Base-by-base conservation (phyloP, 768 basidiomycete species). In the Pleurotus sapidus region DNA sequence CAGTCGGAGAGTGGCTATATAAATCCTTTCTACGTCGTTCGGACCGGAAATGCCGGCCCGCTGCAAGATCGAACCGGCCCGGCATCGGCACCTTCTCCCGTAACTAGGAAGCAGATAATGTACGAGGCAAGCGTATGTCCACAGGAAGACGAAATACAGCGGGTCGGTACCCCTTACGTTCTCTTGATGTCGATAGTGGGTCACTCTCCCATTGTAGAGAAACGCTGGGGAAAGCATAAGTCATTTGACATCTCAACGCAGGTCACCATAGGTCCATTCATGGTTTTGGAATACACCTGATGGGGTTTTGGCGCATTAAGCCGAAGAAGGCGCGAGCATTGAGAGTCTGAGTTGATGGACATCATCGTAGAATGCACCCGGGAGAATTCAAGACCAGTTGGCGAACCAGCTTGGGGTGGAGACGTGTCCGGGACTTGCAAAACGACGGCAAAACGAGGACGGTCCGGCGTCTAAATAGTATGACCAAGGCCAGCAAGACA, bases 41-140 rank as follows among this genome's bases (percentile, higher is more conserved):
- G 63, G 61, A 55, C 65, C 67, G 69, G 64, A 30, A 55, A 8
- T n/a, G 3, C 57, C 67, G 69, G 69, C 56, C 67, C 67, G 68
- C 59, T 37, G 14, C 9, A 20, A 45, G 61, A 55, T 23, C 51
- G 51, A 61, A 61, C 57, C 69, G 69, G 69, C 55, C 69, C 69
- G 69, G 60, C 12, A 53, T 18, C 42, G 30, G 30, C 11, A 18
- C 59, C 49, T 57, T 59, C 45, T 49, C 27, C 59, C 55, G 57
- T 56, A 38, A 57, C 45, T 55, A 58, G 49, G 57, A 48, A 46
- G 18, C 45, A 46, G 8, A 18, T 25, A 30, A 49, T 49, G 48
- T 24, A 45, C 5, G 42, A 45, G n/a, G 42, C 9, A 45, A 45
- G 42, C n/a, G 20, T 34, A 30, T 30, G 30, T 11, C 30, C 30